Evolutionary conservation across 805 yeast genomes (phyloP), one percentile per base, ranked within the genome.

Genomic region (Blastobotrys muscicola): DNA sequence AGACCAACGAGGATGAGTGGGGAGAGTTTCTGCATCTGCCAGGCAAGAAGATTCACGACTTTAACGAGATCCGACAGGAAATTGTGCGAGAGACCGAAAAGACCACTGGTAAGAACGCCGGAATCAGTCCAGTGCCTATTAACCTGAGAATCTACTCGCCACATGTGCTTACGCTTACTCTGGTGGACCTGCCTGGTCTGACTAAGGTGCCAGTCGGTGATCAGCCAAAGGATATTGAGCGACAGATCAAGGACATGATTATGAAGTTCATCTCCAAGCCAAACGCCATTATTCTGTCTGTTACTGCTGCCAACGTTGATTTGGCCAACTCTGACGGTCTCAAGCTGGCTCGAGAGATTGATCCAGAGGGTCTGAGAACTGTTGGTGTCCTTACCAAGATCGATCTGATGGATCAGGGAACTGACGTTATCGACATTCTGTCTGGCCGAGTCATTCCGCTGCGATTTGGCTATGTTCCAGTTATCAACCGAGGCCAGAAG

Each of bases 181-280:
- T 92, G 56, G 97, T 92, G 32, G 98, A 92, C 68, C 73, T 92
- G 57, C 98, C 98, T 4, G 98, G 98, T 50, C 76, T 92, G 57
- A 92, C 98, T 20, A 92, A 92, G 62, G 97, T 92, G 33, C 98
- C 98, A 6, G 97, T 92, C 39, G 98, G 98, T 44, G 98, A 92
- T 65, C 98, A 92, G 66, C 98, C 98, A 45, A 84, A 83, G 59
- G 98, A 92, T 62, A 92, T 92, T 52, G 98, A 92, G 68, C 79
- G 75, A 52, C 96, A 85, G 63, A 92, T 92, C 57, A 82, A 85
- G 62, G 94, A 86, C 53, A 82, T 92, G 85, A 74, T 92, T 42
- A 72, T 92, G 74, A 87, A 87, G 64, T 92, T 83, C 61, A 89
- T 92, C 52, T 82, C 95, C 16, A 86, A 87, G 58, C 97, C 97